Percentiles rank a stretch among this genome's conserved stretches.
Conservation (phyloP, 805 yeast species). For the Suhomyces emberorum region DNA sequence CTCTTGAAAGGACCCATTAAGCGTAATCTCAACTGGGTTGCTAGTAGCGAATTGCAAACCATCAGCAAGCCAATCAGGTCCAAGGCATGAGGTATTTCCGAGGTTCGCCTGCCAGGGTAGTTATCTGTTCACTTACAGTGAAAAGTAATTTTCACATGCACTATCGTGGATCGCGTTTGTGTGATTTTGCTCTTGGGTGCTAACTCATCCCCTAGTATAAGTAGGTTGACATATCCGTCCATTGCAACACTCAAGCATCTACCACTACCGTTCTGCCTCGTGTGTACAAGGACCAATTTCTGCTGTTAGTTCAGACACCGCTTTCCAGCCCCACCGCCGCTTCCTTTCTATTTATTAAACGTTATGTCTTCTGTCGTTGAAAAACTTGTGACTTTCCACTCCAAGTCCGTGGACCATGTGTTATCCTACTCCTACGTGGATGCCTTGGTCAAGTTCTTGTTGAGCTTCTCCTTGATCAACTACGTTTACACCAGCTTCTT, state of each 20-base stretch:
- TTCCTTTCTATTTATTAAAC: no score
- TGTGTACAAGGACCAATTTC: no score
- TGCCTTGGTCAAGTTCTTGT: conserved; percentile 17
- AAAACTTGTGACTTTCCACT: conserved; percentile 19
- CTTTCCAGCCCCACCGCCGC: neutral
- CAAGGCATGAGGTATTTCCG: no score
- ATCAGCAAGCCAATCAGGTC: no score
- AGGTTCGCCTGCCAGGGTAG: no score
- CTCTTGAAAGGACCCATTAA: no score
- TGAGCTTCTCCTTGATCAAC: conserved; percentile 24
- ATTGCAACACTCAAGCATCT: no score
- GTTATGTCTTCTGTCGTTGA: conserved; percentile 9
- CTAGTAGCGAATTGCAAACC: no score
- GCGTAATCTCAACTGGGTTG: no score
- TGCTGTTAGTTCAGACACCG: neutral
- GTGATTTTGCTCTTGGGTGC: conserved; percentile 10
- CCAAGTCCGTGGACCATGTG: conserved; percentile 33
- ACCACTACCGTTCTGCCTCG: no score
- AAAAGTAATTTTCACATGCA: conserved; percentile 7
- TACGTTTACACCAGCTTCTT: conserved; percentile 21
- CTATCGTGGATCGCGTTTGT: conserved; percentile 1
- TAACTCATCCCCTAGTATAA: conserved; percentile 9
- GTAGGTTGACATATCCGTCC: conserved; percentile 6
- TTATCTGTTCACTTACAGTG: no score
- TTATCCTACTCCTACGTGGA: conserved; percentile 29